Percentiles rank a stretch among this genome's conserved stretches.
Evolutionary conservation across 2,329 filamentous ascomycete species (phyloP).

Genomic region (Talaromyces sp.): DNA sequence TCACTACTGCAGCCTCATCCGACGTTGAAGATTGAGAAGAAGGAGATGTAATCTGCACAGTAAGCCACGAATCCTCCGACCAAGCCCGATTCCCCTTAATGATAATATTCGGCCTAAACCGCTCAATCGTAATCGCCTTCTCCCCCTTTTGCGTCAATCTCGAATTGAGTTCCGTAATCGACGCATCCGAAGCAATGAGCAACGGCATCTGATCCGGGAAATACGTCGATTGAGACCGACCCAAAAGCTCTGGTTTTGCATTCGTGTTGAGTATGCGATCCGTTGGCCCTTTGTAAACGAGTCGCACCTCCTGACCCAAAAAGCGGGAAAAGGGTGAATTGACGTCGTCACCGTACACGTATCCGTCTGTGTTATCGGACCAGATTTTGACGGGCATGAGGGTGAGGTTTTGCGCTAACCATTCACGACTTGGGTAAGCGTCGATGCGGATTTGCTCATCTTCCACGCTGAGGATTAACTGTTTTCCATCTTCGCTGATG

Average conservation of each 20-base stretch:
- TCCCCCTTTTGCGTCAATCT: conserved; percentile 45
- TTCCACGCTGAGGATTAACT: conserved; percentile 33
- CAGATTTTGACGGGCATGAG: conserved; percentile 55
- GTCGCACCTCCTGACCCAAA: conserved; percentile 52
- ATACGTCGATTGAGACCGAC: conserved; percentile 52
- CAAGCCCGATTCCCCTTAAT: conserved; percentile 55
- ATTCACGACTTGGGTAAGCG: conserved; percentile 51
- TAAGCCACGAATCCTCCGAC: conserved; percentile 64
- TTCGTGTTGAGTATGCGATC: conserved; percentile 55
- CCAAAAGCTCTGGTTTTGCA: conserved; percentile 52
- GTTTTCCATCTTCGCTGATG: conserved; percentile 44
- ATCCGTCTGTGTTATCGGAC: conserved; percentile 56
- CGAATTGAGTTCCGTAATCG: conserved; percentile 56
- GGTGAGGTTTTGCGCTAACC: conserved; percentile 54
- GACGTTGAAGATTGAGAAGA: neutral
- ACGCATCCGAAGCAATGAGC: conserved; percentile 54
- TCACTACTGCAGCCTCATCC: neutral
- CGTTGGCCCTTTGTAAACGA: conserved; percentile 61
- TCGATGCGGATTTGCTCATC: conserved; percentile 50
- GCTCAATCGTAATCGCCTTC: conserved; percentile 55
- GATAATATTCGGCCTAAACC: conserved; percentile 63
- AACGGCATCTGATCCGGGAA: conserved; percentile 61
- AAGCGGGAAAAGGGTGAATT: conserved; percentile 55
- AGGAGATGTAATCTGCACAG: conserved; percentile 38
- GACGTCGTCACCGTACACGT: conserved; percentile 50